Evolutionary conservation across 257 asterid genomes (phyloP).

Genomic region (Echium plantagineum): DNA sequence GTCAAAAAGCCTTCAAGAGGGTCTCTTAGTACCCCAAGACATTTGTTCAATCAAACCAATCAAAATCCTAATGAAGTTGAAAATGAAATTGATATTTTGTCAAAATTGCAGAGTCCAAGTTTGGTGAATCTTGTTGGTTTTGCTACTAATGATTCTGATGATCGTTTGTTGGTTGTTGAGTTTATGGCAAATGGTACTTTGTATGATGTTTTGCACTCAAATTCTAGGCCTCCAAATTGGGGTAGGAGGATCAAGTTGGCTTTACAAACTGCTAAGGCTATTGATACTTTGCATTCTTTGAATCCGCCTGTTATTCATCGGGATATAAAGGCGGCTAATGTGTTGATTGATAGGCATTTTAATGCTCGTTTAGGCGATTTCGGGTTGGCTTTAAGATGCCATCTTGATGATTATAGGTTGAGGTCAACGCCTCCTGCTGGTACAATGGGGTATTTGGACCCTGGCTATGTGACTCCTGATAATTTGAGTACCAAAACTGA

Average conservation of each 20-base stretch:
- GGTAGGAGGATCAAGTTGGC: slow-evolving; percentile 66
- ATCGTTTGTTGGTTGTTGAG: slow-evolving; percentile 66
- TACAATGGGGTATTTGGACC: slow-evolving; percentile 90
- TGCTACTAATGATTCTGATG: slow-evolving; percentile 25
- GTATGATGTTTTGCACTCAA: slow-evolving; percentile 56
- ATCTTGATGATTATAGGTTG: slow-evolving; percentile 42
- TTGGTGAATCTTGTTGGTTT: slow-evolving; percentile 75
- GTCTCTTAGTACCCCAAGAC: slow-evolving; percentile 11
- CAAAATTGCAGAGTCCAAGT: slow-evolving; percentile 52
- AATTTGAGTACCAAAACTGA: slow-evolving; percentile 65
- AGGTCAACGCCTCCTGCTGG: slow-evolving; percentile 92
- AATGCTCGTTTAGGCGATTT: slow-evolving; percentile 81
- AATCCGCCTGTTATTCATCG: slow-evolving; percentile 69
- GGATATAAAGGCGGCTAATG: slow-evolving; percentile 75
- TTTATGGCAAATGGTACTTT: slow-evolving; percentile 85
- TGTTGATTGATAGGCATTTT: slow-evolving; percentile 56
- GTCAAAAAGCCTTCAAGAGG: slow-evolving; percentile 56
- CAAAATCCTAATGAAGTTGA: slow-evolving; percentile 48
- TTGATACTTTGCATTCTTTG: slow-evolving; percentile 50
- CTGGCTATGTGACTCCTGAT: slow-evolving; percentile 72
- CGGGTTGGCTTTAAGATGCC: slow-evolving; percentile 65
- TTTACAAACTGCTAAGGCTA: slow-evolving; percentile 59
- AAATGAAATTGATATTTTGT: slow-evolving; percentile 62
- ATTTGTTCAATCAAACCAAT: background rate
- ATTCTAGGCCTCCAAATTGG: slow-evolving; percentile 54